Conservation (phyloP, 352 stramenopile species). For the Phytopythium vexans region DNA sequence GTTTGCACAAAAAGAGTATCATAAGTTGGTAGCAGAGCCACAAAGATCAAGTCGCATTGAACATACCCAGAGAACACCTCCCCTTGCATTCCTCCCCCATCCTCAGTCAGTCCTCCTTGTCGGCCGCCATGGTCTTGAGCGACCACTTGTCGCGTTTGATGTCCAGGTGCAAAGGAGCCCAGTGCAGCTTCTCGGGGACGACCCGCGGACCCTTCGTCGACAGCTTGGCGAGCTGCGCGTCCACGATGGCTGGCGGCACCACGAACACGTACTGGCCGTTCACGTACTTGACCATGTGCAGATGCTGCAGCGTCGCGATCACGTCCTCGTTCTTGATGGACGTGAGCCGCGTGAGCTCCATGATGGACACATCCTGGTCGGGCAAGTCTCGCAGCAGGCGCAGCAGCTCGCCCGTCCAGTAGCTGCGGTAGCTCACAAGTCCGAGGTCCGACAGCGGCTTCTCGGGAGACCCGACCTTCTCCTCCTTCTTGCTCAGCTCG, state of each 20-base stretch:
- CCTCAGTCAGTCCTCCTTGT: slow-evolving; percentile 58
- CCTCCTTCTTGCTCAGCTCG: slow-evolving; percentile 98
- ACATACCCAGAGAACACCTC: not conserved
- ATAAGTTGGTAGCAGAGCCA: not conserved
- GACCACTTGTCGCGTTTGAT: slow-evolving; percentile 89
- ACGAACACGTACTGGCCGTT: slow-evolving; percentile 98
- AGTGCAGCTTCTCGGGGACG: slow-evolving; percentile 74
- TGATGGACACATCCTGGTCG: slow-evolving; percentile 89
- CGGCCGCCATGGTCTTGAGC: slow-evolving; percentile 65
- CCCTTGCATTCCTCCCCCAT: not conserved
- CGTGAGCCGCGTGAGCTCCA: slow-evolving; percentile 92
- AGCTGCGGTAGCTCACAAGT: slow-evolving; percentile 98
- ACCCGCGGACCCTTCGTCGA: slow-evolving; percentile 76
- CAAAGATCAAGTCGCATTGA: slow-evolving; percentile 3
- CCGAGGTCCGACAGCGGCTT: slow-evolving; percentile 99
- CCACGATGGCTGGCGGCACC: slow-evolving; percentile 91
- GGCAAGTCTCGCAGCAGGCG: slow-evolving; percentile 84
- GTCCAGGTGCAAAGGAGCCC: slow-evolving; percentile 75
- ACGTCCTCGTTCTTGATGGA: slow-evolving; percentile 98
- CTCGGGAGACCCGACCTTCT: slow-evolving; percentile 97
- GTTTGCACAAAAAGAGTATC: too few relatives aligned
- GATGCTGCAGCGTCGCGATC: slow-evolving; percentile 96
- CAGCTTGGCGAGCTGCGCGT: slow-evolving; percentile 77
- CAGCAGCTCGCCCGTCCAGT: slow-evolving; percentile 98
- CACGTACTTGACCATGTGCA: slow-evolving; percentile 99